Conservation (phyloP, 2,329 filamentous ascomycete genomes). For the Hawksworthiomyces lignivorus region DNA sequence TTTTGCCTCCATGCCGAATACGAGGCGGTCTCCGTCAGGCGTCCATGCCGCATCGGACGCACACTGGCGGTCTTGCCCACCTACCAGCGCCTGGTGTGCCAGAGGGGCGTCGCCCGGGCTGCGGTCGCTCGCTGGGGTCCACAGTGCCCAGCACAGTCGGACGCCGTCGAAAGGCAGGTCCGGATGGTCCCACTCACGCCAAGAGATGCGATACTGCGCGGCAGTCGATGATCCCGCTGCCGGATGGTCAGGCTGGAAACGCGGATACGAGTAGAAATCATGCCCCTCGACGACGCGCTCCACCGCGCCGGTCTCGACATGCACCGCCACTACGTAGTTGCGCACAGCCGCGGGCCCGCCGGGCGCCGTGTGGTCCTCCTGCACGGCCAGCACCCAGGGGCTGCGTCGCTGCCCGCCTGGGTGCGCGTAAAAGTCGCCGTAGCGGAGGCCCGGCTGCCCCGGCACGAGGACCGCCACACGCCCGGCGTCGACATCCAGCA, state of each 20-base stretch:
- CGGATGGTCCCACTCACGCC: conserved; percentile 49
- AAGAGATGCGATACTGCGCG: conserved; percentile 28
- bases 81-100: conserved; percentile 26
- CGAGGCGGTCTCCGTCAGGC: conserved; percentile 35
- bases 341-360: conserved; percentile 24
- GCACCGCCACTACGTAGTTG: conserved; percentile 33
- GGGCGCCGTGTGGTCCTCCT: conserved; percentile 40
- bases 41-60: conserved; percentile 45
- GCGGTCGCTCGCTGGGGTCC: neutral
- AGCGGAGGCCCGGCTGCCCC: conserved; percentile 28
- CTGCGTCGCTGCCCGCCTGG: conserved; percentile 14
- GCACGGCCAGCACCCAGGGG: conserved; percentile 40
- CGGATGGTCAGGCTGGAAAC: conserved; percentile 22
- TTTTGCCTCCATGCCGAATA: conserved; percentile 36
- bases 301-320: conserved; percentile 32
- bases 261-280: conserved; percentile 46
- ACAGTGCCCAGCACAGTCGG: conserved; percentile 36
- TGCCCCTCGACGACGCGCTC: conserved; percentile 33
- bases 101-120: conserved; percentile 17
- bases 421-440: conserved; percentile 39
- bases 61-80: conserved; percentile 34
- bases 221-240: conserved; percentile 30
- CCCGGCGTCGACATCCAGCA: conserved; percentile 31
- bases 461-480: conserved; percentile 26
- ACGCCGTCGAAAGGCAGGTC: conserved; percentile 43